Evolutionary conservation across 2,329 filamentous ascomycete genomes (phyloP).

Genomic region (Paecilomyces formosus): DNA sequence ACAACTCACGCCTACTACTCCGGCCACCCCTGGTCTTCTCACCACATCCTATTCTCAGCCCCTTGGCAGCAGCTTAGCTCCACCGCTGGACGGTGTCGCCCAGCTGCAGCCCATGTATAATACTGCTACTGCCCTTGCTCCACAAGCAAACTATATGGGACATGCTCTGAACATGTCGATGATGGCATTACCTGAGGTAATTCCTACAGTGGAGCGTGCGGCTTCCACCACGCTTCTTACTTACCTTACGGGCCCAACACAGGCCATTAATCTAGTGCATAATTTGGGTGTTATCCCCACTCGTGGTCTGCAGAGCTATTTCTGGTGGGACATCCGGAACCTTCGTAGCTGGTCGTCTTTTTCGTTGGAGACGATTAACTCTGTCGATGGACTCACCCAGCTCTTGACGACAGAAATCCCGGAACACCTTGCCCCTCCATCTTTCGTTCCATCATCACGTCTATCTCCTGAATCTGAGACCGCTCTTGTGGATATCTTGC

Average conservation of each 20-base stretch:
- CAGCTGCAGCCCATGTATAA: conserved; percentile 33
- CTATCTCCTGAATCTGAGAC: conserved; percentile 71
- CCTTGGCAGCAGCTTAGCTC: conserved; percentile 26
- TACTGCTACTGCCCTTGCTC: conserved; percentile 17
- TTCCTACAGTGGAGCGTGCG: conserved; percentile 20
- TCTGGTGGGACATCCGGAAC: conserved; percentile 95
- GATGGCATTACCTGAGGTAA: conserved; percentile 16
- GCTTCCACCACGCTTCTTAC: conserved; percentile 61
- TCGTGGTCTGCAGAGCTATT: conserved; percentile 67
- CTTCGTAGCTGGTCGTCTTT: conserved; percentile 77
- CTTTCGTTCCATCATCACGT: conserved; percentile 35
- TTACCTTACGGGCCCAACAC: conserved; percentile 74
- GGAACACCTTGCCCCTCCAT: conserved; percentile 28
- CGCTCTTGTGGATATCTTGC: conserved; percentile 67
- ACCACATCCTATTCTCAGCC: conserved; percentile 27
- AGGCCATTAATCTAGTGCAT: conserved; percentile 72
- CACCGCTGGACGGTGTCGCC: conserved; percentile 22
- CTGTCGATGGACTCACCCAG: conserved; percentile 63
- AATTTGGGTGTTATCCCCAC: conserved; percentile 62
- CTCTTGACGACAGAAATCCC: conserved; percentile 64
- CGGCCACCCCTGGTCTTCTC: conserved; percentile 32
- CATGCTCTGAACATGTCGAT: conserved; percentile 16
- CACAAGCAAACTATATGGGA: conserved; percentile 19
- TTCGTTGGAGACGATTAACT: conserved; percentile 62
- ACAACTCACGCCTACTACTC: conserved; percentile 32